phyloP scores from a whole-genome alignment of 768 basidiomycete species.

The Sarcodon aspratus region DNA sequence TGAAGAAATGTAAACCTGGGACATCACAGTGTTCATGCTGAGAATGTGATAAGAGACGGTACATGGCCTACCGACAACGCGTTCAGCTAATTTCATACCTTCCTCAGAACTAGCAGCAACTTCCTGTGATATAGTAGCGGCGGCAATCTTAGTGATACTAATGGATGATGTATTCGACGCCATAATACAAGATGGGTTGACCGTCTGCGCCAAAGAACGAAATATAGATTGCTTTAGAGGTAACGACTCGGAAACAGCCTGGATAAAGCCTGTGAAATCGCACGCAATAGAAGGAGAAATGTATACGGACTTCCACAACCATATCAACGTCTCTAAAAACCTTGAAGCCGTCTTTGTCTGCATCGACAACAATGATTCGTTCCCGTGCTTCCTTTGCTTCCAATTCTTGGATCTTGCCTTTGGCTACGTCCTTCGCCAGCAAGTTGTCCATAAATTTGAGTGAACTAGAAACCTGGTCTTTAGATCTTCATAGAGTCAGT shows the following conservation, averaged over 20 bases:
- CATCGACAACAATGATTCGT: constrained; percentile 49
- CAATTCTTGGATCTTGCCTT: constrained; percentile 58
- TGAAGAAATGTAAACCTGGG: constrained; percentile 86
- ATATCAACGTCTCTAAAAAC: constrained; percentile 76
- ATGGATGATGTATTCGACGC: constrained; percentile 94
- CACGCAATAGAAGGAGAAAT: background rate
- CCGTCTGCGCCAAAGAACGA: constrained; percentile 47
- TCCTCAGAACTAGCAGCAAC: constrained; percentile 45
- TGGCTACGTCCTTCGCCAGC: constrained; percentile 80
- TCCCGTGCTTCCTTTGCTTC: constrained; percentile 67
- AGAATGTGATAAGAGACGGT: constrained; percentile 1
- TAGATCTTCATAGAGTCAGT: background rate
- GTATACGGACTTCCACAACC: constrained; percentile 66
- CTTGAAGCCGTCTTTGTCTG: constrained; percentile 29
- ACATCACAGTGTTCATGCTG: background rate
- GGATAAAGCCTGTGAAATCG: background rate
- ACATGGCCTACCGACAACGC: constrained; percentile 64
- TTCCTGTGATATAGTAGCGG: constrained; percentile 54
- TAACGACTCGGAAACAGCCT: constrained; percentile 86
- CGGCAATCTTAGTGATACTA: constrained; percentile 89
- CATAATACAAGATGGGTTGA: constrained; percentile 67
- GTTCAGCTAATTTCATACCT: constrained; percentile 51
- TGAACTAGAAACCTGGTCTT: constrained; percentile 60
- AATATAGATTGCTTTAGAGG: constrained; percentile 75
- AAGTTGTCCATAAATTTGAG: constrained; percentile 69